Evolutionary conservation across 768 basidiomycete genomes (phyloP), one percentile per base, ranked within the genome.

Genomic region (Suillus occidentalis): DNA sequence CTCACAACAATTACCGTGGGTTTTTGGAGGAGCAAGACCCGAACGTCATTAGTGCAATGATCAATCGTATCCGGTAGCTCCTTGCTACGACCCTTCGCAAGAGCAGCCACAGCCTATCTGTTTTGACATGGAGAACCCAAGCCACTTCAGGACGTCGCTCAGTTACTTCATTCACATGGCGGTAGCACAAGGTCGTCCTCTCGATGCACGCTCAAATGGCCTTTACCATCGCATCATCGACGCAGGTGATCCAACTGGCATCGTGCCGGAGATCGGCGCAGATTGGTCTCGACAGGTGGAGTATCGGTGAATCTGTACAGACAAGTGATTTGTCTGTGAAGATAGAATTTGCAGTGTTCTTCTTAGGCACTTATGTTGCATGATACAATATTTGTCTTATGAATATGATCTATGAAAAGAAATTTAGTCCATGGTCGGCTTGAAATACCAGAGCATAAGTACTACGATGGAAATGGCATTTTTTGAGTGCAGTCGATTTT

Each of bases 141-240:
- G 13, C 1, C 61, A 61, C 45, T 60, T 43, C 22, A 22, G 34
- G 37, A 36, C 60, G 25, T 58, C 61, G 9, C 39, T 66, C 16
- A 58, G 62, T 42, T 47, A 45, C 40, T 64, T 61, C n/a, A 34
- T 58, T 16, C 56, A 65, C n/a, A 28, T 60, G 14, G 65, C 67
- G 2, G 7, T 59, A 20, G 61, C 56, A 20, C 57, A 53, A 13
- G 65, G 67, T 50, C 65, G 64, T 25, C 64, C 67, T 22, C 64
- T 67, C 10, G 56, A 67, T 45, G 66, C 55, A 10, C 66, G 66
- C 14, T 60, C 60, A 25, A 50, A 67, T n/a, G 61, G 50, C 28
- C 22, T 8, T 14, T 65, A 62, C 34, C 64, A 40, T 28, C 61
- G 66, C 18, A 37, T 65, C 7, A 8, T 67, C 1, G 34, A 58